Base-by-base conservation (phyloP, 441 rosid species). In the Adansonia madagascariensis region DNA sequence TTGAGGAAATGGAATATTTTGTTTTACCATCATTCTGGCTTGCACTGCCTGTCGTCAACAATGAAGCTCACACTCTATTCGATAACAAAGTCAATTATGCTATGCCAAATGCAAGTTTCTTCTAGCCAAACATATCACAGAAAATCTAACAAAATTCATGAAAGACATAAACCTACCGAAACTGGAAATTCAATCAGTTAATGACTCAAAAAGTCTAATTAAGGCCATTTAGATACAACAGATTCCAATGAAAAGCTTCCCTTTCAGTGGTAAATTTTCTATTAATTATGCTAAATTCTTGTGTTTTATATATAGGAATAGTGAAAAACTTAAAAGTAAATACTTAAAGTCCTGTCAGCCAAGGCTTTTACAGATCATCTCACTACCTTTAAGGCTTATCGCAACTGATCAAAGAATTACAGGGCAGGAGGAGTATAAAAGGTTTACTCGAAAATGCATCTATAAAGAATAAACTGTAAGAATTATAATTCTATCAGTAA, bases 1-100 rank as follows among this genome's bases (percentile, higher is more conserved):
- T 85, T 7, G 84, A 84, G 76, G 76, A 76, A 20, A 91, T 74
- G 31, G 89, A 65, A 84, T 85, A 88, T 72, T 71, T 66, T 17
- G 81, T 82, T 75, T 75, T 73, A 17, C 65, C 84, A 77, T 75
- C 88, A 52, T 22, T 79, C 74, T 59, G 83, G 76, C 64, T 90
- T 67, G 78, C 71, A 80, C 64, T 47, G 76, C 80, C 87, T 83
- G 85, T 77, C 6, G 70, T 18, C 10, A 78, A 60, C 12, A 75
- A 73, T 73, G 35, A 63, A 55, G 73, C 69, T 83, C 79, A 85
- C 75, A 67, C 27, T 49, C 20, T 41, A 56, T 8, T 77, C 55
- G 12, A 11, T 1, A 6, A 65, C 27, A 63, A 27, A 73, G 6
- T 20, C 39, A 70, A 68, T 17, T 53, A 71, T 3, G 44, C 27